Percentiles rank a stretch among this genome's conserved stretches.
These are phyloP conservation scores for Lolium rigidum DNA, from an alignment of 176 grass and related monocot species.

Conservation along the genomic window DNA sequence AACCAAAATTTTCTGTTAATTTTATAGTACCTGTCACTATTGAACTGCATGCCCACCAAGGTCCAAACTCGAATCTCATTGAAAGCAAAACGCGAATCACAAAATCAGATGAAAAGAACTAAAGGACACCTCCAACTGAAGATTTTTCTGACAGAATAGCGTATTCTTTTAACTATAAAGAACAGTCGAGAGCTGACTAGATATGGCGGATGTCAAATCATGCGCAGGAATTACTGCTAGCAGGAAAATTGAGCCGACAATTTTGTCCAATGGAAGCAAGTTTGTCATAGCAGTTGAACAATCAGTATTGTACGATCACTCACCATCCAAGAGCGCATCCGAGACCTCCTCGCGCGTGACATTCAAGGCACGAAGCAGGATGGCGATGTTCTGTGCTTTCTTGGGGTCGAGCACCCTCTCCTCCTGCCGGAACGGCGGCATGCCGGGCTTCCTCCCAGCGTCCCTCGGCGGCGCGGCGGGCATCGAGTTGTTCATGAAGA, in stretches of 20 bases:
- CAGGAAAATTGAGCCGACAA: background rate
- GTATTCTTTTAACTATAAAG: background rate
- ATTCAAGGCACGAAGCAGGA: slow-evolving; percentile 93
- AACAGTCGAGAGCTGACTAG: background rate
- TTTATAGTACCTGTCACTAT: slow-evolving; percentile 29
- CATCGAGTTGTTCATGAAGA: slow-evolving; percentile 87
- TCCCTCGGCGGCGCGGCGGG: slow-evolving; percentile 56
- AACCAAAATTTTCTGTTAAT: slow-evolving; percentile 23
- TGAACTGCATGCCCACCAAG: slow-evolving; percentile 20
- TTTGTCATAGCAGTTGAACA: background rate
- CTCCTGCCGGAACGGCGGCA: slow-evolving; percentile 72
- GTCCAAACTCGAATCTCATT: slow-evolving; percentile 17
- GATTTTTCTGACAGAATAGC: background rate
- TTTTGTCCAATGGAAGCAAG: background rate
- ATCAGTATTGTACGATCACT: slow-evolving; percentile 24
- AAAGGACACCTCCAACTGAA: slow-evolving; percentile 6
- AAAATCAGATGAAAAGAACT: slow-evolving; percentile 30
- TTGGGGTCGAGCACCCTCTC: slow-evolving; percentile 98
- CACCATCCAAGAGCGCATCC: slow-evolving; percentile 90
- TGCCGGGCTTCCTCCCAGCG: slow-evolving; percentile 53
- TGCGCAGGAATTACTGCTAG: background rate
- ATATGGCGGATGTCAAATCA: no score
- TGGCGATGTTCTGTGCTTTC: slow-evolving; percentile 98
- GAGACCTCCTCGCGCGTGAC: slow-evolving; percentile 92
- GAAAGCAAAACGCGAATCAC: background rate